Evolutionary conservation across 2,329 filamentous ascomycete genomes (phyloP).

Genomic region (Capronia epimyces): DNA sequence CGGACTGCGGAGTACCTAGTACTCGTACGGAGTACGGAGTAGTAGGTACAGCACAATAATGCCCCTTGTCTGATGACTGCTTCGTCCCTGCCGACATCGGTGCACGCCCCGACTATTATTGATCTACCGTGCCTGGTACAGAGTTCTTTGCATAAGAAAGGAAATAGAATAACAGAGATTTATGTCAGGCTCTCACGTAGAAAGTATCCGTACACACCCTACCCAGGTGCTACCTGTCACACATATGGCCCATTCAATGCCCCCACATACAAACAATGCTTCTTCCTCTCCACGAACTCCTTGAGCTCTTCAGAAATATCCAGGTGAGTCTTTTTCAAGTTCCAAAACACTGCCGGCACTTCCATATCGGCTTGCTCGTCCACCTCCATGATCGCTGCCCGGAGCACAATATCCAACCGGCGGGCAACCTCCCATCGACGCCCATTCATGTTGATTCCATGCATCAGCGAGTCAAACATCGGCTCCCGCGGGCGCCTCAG

Average conservation of each 20-base stretch:
- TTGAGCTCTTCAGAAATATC: conserved; percentile 28
- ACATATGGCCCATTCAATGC: conserved; percentile 22
- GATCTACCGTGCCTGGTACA: too few relatives aligned
- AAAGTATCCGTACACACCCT: too few relatives aligned
- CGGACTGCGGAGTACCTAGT: too few relatives aligned
- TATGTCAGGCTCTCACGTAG: too few relatives aligned
- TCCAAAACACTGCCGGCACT: conserved; percentile 13
- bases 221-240: too few relatives aligned
- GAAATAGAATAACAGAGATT: too few relatives aligned
- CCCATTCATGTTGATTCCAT: conserved; percentile 28
- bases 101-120: too few relatives aligned
- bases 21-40: too few relatives aligned
- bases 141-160: too few relatives aligned
- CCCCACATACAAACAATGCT: conserved; percentile 21
- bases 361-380: conserved; percentile 11
- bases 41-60: too few relatives aligned
- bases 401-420: conserved; percentile 24
- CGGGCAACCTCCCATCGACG: conserved; percentile 27
- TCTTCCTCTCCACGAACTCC: conserved; percentile 20
- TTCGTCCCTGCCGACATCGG: too few relatives aligned
- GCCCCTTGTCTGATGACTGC: too few relatives aligned
- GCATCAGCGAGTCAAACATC: conserved; percentile 28
- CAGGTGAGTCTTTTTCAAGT: conserved; percentile 22
- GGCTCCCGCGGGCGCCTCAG: conserved; percentile 15
- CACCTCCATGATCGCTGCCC: conserved; percentile 26